phyloP scores from a whole-genome alignment of 345 rosid genomes.

The Limnanthes douglasii region DNA sequence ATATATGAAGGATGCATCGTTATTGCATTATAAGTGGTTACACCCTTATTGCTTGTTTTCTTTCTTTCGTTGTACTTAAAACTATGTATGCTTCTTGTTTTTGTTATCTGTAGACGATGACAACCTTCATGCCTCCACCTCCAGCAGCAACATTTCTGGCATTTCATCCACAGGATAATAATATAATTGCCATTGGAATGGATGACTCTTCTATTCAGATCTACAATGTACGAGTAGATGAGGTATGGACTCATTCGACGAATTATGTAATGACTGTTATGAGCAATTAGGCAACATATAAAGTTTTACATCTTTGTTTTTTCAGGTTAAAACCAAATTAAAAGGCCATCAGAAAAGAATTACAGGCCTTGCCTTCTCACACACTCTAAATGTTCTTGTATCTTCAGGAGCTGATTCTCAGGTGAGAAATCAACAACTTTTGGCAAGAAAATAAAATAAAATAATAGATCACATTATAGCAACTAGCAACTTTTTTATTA shows the following conservation, averaged over 20 bases:
- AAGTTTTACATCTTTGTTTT: conserved; percentile 7
- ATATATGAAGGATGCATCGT: too few relatives aligned
- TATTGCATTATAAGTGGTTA: too few relatives aligned
- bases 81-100: too few relatives aligned
- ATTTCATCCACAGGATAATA: conserved; percentile 61
- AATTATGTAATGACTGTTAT: conserved; percentile 5
- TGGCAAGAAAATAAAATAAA: too few relatives aligned
- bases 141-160: conserved; percentile 79
- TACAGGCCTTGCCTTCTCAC: conserved; percentile 86
- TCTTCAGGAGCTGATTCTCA: conserved; percentile 88
- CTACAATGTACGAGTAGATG: conserved; percentile 43
- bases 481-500: not conserved
- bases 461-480: not conserved
- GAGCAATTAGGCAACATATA: not conserved
- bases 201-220: conserved; percentile 67
- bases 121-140: conserved; percentile 73
- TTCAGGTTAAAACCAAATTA: conserved; percentile 55
- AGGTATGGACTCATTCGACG: conserved; percentile 24
- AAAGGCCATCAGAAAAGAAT: conserved; percentile 78
- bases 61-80: not conserved
- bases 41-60: too few relatives aligned
- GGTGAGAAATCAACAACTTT: too few relatives aligned
- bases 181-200: conserved; percentile 77
- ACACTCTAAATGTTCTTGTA: conserved; percentile 48
- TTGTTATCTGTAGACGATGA: conserved; percentile 40